Percentiles rank a stretch among this genome's conserved stretches.
These are phyloP conservation scores for Neonectria coccinea DNA, from an alignment of 2,329 filamentous ascomycete species.

Conservation along the genomic window DNA sequence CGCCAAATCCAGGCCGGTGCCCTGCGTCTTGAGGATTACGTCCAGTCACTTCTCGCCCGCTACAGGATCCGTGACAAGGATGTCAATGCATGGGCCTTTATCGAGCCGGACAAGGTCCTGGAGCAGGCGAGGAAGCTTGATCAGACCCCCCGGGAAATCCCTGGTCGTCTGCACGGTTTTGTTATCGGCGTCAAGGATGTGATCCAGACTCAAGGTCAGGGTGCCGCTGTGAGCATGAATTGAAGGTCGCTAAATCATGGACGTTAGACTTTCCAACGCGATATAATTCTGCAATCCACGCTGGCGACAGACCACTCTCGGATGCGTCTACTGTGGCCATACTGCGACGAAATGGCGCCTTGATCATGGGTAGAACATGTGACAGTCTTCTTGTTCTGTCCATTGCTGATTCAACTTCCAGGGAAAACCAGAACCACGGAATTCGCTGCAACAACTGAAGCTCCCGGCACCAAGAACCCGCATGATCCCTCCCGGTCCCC, in stretches of 20 bases:
- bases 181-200: slow-evolving; percentile 70
- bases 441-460: slow-evolving; percentile 66
- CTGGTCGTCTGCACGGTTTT: slow-evolving; percentile 68
- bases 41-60: slow-evolving; percentile 57
- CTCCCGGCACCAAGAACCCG: slow-evolving; percentile 67
- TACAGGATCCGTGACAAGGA: slow-evolving; percentile 57
- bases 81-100: slow-evolving; percentile 63
- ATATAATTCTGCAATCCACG: slow-evolving; percentile 65
- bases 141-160: slow-evolving; percentile 55
- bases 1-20: slow-evolving; percentile 52
- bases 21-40: slow-evolving; percentile 63
- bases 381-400: not conserved
- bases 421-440: slow-evolving; percentile 65
- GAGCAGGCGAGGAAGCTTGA: slow-evolving; percentile 63
- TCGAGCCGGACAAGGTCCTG: slow-evolving; percentile 58
- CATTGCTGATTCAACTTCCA: slow-evolving; percentile 54
- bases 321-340: slow-evolving; percentile 62
- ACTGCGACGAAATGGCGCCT: slow-evolving; percentile 62
- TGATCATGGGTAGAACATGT: slow-evolving; percentile 3
- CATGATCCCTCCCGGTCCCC: slow-evolving; percentile 73
- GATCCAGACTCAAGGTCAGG: slow-evolving; percentile 64
- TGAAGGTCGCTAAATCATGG: not conserved
- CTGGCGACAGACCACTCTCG: slow-evolving; percentile 52
- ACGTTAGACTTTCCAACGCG: slow-evolving; percentile 64
- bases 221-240: not conserved